A percentile compares a stretch with the other conserved stretches of the same genome.
phyloP scores from a whole-genome alignment of 306 rosid genomes.

The Gillenia trifoliata region DNA sequence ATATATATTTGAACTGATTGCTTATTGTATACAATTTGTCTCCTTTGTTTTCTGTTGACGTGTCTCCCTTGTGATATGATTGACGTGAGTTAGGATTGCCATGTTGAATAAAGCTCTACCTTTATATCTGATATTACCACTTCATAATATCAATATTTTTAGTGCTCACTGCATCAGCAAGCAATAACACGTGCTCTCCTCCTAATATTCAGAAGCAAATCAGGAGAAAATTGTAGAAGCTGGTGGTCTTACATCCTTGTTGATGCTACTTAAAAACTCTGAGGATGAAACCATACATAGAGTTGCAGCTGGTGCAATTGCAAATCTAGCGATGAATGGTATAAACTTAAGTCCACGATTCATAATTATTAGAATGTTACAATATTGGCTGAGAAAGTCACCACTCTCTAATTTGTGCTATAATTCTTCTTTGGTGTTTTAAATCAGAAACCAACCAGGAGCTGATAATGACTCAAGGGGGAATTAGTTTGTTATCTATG shows the following conservation, averaged over 20 bases:
- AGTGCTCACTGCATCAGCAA: conserved; percentile 4
- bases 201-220: conserved; percentile 64
- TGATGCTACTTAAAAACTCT: conserved; percentile 71
- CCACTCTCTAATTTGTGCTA: not conserved
- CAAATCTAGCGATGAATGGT: conserved; percentile 99
- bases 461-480: conserved; percentile 95
- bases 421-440: conserved; percentile 17
- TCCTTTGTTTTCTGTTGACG: not conserved
- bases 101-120: not conserved
- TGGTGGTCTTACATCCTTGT: conserved; percentile 89
- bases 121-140: not conserved
- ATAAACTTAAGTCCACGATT: conserved; percentile 14
- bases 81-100: not conserved
- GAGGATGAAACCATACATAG: conserved; percentile 92
- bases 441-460: conserved; percentile 94
- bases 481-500: conserved; percentile 75
- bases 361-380: not conserved
- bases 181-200: conserved; percentile 19
- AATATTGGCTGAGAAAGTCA: conserved; percentile 5
- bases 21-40: not conserved
- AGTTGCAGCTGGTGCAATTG: conserved; percentile 99
- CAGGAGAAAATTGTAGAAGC: conserved; percentile 98
- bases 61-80: not conserved
- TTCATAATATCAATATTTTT: conserved; percentile 4
- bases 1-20: not conserved